Conservation (phyloP, 2,329 filamentous ascomycete species). For the Ophiostoma australiae region DNA sequence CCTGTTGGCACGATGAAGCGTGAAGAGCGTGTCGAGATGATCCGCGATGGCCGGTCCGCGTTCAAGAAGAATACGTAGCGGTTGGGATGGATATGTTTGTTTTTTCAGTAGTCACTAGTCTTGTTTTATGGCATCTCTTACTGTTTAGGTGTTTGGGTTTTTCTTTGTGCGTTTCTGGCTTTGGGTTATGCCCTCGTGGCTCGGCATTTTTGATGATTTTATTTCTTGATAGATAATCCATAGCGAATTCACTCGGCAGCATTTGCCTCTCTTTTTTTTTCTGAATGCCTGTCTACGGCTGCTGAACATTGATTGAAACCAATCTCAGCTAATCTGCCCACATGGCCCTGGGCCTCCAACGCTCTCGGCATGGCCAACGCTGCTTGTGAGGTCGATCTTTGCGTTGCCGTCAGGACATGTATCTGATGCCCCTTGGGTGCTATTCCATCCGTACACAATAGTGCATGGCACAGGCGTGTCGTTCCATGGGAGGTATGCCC, state of each 20-base stretch:
- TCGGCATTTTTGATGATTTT: background rate
- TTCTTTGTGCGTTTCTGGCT: background rate
- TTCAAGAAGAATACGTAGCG: conserved; percentile 40
- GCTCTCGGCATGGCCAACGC: conserved; percentile 14
- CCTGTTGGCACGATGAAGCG: conserved; percentile 87
- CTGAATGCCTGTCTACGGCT: background rate
- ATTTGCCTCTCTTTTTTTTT: background rate
- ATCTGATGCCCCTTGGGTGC: conserved; percentile 6
- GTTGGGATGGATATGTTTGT: conserved; percentile 29
- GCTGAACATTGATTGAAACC: background rate
- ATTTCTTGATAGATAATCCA: background rate
- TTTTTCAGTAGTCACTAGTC: background rate
- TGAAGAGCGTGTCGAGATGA: conserved; percentile 75
- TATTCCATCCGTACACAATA: conserved; percentile 25
- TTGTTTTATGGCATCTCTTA: background rate
- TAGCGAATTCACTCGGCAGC: background rate
- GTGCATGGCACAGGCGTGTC: conserved; percentile 25
- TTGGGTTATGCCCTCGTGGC: background rate
- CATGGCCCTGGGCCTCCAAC: conserved; percentile 25
- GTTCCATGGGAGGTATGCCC: conserved; percentile 25
- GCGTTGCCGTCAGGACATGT: conserved; percentile 23
- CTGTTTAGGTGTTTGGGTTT: background rate
- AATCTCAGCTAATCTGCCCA: background rate
- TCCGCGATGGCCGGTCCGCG: conserved; percentile 66
- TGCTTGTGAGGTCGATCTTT: conserved; percentile 18